Evolutionary conservation across 2,329 filamentous ascomycete genomes (phyloP).

Genomic region (Fusarium secorum): DNA sequence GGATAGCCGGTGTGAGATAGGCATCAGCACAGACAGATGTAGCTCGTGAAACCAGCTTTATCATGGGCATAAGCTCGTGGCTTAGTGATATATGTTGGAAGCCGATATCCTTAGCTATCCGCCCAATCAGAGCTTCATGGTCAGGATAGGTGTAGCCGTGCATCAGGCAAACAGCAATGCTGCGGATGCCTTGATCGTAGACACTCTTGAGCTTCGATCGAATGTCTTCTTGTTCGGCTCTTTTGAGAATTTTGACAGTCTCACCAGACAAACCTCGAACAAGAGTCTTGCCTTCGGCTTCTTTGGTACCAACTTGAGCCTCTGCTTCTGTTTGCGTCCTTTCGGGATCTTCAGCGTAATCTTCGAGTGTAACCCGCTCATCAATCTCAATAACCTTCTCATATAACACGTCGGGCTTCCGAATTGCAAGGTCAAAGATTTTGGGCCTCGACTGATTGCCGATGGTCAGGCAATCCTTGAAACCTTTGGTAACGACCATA

Average conservation of each 20-base stretch:
- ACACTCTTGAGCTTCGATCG: constrained; percentile 67
- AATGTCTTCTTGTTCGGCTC: constrained; percentile 64
- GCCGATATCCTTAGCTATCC: constrained; percentile 79
- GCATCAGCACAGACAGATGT: constrained; percentile 56
- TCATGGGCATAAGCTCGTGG: constrained; percentile 54
- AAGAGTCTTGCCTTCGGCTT: constrained; percentile 63
- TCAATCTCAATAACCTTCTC: constrained; percentile 87
- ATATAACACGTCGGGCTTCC: constrained; percentile 87
- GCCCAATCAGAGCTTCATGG: constrained; percentile 81
- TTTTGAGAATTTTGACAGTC: constrained; percentile 70
- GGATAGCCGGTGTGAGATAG: constrained; percentile 54
- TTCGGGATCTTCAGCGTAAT: constrained; percentile 87
- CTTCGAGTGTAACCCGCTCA: constrained; percentile 88
- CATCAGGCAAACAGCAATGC: constrained; percentile 90
- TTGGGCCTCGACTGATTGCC: constrained; percentile 89
- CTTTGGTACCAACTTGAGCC: constrained; percentile 58
- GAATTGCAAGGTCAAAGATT: constrained; percentile 90
- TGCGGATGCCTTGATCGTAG: constrained; percentile 73
- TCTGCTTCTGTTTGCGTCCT: constrained; percentile 64
- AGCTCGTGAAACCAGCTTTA: constrained; percentile 53
- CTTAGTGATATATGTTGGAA: constrained; percentile 73
- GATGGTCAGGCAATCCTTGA: constrained; percentile 86
- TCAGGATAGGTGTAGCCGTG: constrained; percentile 91
- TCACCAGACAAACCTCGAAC: constrained; percentile 74
- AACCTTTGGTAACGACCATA: constrained; percentile 85